These are phyloP conservation scores for Symbiotaphrina buchneri DNA, from an alignment of 495 filamentous ascomycete species.

Conservation along the genomic window DNA sequence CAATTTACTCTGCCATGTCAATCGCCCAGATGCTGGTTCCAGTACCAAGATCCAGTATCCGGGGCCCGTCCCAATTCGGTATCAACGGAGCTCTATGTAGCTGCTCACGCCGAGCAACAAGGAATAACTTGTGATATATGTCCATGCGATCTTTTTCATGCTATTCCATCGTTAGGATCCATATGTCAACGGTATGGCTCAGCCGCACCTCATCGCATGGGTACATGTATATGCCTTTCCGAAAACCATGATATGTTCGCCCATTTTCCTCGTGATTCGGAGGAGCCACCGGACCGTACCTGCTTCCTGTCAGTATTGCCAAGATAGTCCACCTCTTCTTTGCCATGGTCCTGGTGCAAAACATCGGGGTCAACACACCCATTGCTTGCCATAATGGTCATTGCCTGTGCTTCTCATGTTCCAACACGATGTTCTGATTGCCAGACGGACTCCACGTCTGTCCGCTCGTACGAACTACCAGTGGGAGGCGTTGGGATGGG, in stretches of 20 bases:
- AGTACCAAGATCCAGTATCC: conserved; percentile 65
- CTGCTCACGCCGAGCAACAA: conserved; percentile 36
- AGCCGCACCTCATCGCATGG: conserved; percentile 32
- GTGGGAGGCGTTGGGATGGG: too few species aligned
- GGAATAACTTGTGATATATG: conserved; percentile 16
- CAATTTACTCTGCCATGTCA: conserved; percentile 55
- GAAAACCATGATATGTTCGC: conserved; percentile 28
- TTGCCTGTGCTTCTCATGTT: too few species aligned
- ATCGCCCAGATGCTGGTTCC: conserved; percentile 88
- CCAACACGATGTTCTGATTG: too few species aligned
- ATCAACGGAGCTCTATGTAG: conserved; percentile 32
- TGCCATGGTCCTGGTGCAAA: too few species aligned
- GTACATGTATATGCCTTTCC: conserved; percentile 34
- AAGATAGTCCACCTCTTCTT: too few species aligned
- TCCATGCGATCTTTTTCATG: conserved; percentile 18
- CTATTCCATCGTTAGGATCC: conserved; percentile 7
- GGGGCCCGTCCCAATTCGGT: conserved; percentile 16
- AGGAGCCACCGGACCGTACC: background rate
- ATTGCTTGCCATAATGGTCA: too few species aligned
- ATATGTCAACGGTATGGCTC: background rate
- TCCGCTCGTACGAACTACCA: too few species aligned
- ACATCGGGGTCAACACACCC: too few species aligned
- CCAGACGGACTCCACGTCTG: too few species aligned
- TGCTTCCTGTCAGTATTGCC: too few species aligned
- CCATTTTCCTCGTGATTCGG: conserved; percentile 30